phyloP scores from a whole-genome alignment of 176 grass and related monocot species.

The Oryza meridionalis region DNA sequence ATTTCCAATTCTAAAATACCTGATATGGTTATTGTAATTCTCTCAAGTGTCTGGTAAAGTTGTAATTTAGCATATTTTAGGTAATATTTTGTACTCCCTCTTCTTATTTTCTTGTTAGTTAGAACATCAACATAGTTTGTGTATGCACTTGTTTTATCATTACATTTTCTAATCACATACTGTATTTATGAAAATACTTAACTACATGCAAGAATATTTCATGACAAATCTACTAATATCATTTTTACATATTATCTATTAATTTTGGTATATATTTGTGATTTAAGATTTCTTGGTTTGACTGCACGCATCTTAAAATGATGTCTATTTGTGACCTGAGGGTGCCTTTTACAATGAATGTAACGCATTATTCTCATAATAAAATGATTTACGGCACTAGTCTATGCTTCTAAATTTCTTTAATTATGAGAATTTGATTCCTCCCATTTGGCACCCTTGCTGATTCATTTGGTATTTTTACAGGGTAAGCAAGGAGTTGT shows the following conservation, averaged over 20 bases:
- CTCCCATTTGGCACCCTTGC: constrained; percentile 13
- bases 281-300: not conserved
- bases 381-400: constrained; percentile 28
- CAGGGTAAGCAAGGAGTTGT: constrained; percentile 94
- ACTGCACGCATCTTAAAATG: too few species aligned
- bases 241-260: not conserved
- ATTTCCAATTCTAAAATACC: not conserved
- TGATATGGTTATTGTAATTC: constrained; percentile 4
- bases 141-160: not conserved
- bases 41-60: not conserved
- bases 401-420: not conserved
- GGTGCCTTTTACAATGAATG: not conserved
- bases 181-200: not conserved
- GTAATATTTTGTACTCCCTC: not conserved
- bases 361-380: constrained; percentile 10
- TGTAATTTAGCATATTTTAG: not conserved
- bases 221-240: not conserved
- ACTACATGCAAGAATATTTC: not conserved
- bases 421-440: constrained; percentile 16
- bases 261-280: not conserved
- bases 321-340: not conserved
- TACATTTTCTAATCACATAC: not conserved
- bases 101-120: not conserved
- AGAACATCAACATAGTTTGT: not conserved
- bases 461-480: constrained; percentile 39